Evolutionary conservation across 805 yeast genomes (phyloP), one percentile per base, ranked within the genome.

Genomic region (Candida krabiensis): DNA sequence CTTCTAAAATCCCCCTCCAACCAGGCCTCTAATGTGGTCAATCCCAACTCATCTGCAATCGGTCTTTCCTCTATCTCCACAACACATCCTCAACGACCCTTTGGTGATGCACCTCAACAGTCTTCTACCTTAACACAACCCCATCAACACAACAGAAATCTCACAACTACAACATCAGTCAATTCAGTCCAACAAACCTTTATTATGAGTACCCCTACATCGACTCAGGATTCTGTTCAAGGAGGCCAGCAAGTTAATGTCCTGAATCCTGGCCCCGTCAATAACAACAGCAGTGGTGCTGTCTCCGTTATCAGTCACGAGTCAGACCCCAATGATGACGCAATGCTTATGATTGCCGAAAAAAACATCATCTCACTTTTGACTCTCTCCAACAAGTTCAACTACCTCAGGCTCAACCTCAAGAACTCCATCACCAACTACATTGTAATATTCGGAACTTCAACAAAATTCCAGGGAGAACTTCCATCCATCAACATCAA

Each of bases 281-380:
- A 15, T 25, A 19, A 29, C 31, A 38, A 23, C 33, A 35, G 28
- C 29, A 35, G 33, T 18, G 31, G 35, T 27, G 39, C 27, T 27
- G 17, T 31, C 13, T 24, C 28, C 21, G 28, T 14, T 5, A 25
- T 18, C 6, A 41, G 36, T 12, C 15, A 25, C 2, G n/a, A n/a
- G n/a, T n/a, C n/a, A n/a, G 48, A 45, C 5, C 29, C 28, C n/a
- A 12, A 26, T 3, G 53, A 46, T 14, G 50, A 46, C 17, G 23
- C 17, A 2, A 33, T 33, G 7, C 37, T 37, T 4, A 26, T 41
- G 15, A 19, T 35, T 11, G 44, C 40, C 14, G 62, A 63, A 28
- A 58, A 55, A 19, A 63, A 53, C 45, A 52, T 65, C 14, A 59
- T 68, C 16, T 54, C 66, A 0, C 40, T 61, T 8, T 43, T 61